Evolutionary conservation across 192 early-diverging fungal species (phyloP).

Genomic region (Dissophora ornata): DNA sequence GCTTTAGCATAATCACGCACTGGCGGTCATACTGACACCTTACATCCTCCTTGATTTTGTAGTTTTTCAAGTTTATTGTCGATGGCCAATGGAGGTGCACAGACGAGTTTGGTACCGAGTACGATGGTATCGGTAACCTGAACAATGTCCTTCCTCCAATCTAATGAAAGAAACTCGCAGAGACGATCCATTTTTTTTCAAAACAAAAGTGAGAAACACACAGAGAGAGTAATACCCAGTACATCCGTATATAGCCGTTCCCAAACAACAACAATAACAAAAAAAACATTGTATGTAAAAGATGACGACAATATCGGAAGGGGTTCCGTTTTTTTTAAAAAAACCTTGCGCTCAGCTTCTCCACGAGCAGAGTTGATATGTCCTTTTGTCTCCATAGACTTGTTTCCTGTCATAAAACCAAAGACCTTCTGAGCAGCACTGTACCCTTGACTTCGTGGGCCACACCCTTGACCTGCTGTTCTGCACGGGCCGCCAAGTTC

Average conservation of each 20-base stretch:
- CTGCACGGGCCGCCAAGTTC: constrained; percentile 13
- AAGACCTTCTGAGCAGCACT: constrained; percentile 7
- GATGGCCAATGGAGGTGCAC: constrained; percentile 55
- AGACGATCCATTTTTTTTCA: too few relatives aligned
- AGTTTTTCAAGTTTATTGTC: constrained; percentile 56
- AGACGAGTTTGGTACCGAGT: constrained; percentile 33
- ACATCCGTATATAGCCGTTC: not conserved
- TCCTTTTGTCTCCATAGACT: constrained; percentile 22
- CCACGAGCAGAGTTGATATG: constrained; percentile 12
- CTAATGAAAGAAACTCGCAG: not conserved
- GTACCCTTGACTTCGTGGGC: constrained; percentile 26
- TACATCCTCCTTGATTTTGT: not conserved
- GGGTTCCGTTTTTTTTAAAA: not conserved
- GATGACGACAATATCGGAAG: too few relatives aligned
- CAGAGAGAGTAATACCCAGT: too few relatives aligned
- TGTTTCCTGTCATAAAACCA: constrained; percentile 17
- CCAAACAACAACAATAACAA: too few relatives aligned
- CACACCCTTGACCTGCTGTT: constrained; percentile 20
- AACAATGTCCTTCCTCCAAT: constrained; percentile 34
- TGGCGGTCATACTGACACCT: too few relatives aligned
- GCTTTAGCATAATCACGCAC: too few relatives aligned
- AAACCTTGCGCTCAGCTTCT: constrained; percentile 26
- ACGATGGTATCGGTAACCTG: constrained; percentile 28
- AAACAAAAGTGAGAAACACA: too few relatives aligned
- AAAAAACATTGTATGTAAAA: too few relatives aligned